A percentile compares a stretch with the other conserved stretches of the same genome.
phyloP scores from a whole-genome alignment of 2,329 filamentous ascomycete genomes.

The Neofusicoccum laricinum region DNA sequence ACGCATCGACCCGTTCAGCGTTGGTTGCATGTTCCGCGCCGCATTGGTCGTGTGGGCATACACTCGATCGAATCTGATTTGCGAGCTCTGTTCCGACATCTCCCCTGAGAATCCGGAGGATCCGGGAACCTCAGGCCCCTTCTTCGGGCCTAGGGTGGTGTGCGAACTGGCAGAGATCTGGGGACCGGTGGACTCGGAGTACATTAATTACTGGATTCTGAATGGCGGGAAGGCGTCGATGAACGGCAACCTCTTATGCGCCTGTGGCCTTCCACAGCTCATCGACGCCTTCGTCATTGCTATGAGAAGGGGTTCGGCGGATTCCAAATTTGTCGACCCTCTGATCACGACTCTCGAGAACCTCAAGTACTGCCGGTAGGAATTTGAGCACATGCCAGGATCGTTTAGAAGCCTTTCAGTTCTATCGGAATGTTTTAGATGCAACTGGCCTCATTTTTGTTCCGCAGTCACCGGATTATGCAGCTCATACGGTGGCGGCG shows the following conservation, averaged over 20 bases:
- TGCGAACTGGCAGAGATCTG: not conserved
- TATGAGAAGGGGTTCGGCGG: not conserved
- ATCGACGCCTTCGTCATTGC: not conserved
- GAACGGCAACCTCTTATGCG: not conserved
- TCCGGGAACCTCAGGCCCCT: not conserved
- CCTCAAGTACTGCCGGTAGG: not conserved
- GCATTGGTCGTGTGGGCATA: not conserved
- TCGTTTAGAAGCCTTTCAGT: not conserved
- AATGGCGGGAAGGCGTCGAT: not conserved
- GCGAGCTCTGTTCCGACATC: not conserved
- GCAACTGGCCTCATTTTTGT: not conserved
- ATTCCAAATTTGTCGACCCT: not conserved
- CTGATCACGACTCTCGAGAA: not conserved
- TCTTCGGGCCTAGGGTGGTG: not conserved
- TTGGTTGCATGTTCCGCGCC: not conserved
- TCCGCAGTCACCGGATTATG: not conserved
- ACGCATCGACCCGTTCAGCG: not conserved
- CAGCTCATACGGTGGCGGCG: conserved; percentile 13
- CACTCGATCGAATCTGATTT: not conserved
- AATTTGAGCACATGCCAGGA: not conserved
- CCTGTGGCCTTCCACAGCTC: not conserved
- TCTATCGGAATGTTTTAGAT: not conserved
- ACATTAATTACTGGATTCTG: not conserved
- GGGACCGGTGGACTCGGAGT: not conserved
- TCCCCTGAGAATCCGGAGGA: not conserved